Conservation (phyloP, 2,329 filamentous ascomycete genomes). For the Aspergillus spinulosporus region DNA sequence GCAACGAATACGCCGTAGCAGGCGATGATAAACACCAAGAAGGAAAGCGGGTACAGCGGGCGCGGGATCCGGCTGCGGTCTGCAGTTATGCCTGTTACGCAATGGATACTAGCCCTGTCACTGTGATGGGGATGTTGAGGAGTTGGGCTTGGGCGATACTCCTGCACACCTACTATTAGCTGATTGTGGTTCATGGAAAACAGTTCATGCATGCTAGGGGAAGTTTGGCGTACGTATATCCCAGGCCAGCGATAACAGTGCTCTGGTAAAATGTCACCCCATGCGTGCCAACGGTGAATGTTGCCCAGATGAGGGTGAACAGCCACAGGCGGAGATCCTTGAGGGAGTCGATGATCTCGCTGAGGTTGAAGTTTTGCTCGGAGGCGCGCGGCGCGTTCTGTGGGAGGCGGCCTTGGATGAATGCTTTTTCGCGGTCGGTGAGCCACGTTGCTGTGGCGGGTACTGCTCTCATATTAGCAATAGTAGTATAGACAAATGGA, state of each 20-base stretch:
- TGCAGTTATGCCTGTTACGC: slow-evolving; percentile 45
- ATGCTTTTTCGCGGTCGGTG: slow-evolving; percentile 49
- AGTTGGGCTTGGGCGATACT: slow-evolving; percentile 39
- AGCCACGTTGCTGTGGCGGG: slow-evolving; percentile 49
- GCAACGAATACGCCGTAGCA: slow-evolving; percentile 51
- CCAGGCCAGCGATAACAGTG: slow-evolving; percentile 44
- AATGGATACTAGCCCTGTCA: slow-evolving; percentile 47
- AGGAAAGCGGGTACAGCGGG: slow-evolving; percentile 47
- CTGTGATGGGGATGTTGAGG: slow-evolving; percentile 51
- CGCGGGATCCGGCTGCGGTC: slow-evolving; percentile 47
- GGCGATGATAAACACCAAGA: slow-evolving; percentile 46
- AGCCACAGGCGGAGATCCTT: slow-evolving; percentile 48
- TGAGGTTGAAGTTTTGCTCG: slow-evolving; percentile 43
- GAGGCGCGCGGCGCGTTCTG: slow-evolving; percentile 44
- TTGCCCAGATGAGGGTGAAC: slow-evolving; percentile 50
- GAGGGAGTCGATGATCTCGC: slow-evolving; percentile 42
- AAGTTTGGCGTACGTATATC: slow-evolving; percentile 41
- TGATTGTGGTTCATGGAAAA: background rate
- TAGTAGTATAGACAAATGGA: background rate
- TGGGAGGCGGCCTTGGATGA: slow-evolving; percentile 50
- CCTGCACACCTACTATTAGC: background rate
- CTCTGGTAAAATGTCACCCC: slow-evolving; percentile 48
- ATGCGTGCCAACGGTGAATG: slow-evolving; percentile 49
- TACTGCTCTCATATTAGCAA: slow-evolving; percentile 24
- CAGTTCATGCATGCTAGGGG: background rate